These are phyloP conservation scores for Aspergillus fijiensis DNA, from an alignment of 2,329 filamentous ascomycete genomes.

Conservation along the genomic window DNA sequence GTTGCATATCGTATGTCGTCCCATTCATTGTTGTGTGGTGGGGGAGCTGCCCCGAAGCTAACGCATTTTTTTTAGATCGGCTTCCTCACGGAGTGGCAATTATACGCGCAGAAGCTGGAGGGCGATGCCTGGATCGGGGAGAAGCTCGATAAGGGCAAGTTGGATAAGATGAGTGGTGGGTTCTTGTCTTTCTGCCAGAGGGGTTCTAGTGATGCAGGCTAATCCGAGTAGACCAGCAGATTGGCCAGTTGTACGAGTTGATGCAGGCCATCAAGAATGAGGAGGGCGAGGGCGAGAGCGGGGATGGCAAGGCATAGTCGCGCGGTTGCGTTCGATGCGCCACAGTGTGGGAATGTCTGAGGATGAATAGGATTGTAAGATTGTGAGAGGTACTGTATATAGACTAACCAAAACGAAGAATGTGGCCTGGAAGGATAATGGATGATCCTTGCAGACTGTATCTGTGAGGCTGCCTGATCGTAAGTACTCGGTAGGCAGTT, in stretches of 20 bases:
- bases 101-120: conserved; percentile 89
- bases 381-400: neutral
- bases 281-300: conserved; percentile 30
- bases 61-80: conserved; percentile 64
- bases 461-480: no score
- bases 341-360: neutral
- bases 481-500: no score
- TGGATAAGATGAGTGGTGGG: conserved; percentile 92
- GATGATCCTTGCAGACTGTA: no score
- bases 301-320: conserved; percentile 2
- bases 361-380: neutral
- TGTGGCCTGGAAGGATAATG: no score
- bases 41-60: neutral
- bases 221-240: conserved; percentile 71
- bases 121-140: conserved; percentile 82
- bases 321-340: no score
- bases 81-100: conserved; percentile 94
- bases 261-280: conserved; percentile 74
- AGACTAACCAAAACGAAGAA: neutral
- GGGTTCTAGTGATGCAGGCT: neutral
- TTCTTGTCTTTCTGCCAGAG: conserved; percentile 16
- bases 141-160: conserved; percentile 76
- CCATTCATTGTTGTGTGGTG: neutral
- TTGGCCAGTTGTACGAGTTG: conserved; percentile 89
- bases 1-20: conserved; percentile 71